phyloP scores from a whole-genome alignment of 257 asterid species.

The Apocynum venetum region DNA sequence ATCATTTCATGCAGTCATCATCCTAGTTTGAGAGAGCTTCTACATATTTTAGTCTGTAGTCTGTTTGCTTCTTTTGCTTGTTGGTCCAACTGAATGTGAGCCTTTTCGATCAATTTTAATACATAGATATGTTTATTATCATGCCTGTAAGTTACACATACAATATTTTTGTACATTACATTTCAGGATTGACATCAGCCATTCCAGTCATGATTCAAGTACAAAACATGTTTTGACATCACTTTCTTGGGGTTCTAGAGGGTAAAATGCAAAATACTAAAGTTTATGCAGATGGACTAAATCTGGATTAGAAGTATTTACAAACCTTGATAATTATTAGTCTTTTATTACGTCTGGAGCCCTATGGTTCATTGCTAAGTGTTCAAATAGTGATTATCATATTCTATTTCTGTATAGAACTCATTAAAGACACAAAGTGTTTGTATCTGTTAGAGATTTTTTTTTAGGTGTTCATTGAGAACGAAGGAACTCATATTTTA shows the following conservation, averaged over 20 bases:
- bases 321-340: too few relatives aligned
- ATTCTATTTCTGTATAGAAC: neutral
- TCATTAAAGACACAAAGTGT: neutral
- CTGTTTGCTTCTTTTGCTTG: neutral
- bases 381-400: neutral
- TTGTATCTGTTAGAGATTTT: neutral
- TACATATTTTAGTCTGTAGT: neutral
- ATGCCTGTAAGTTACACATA: neutral
- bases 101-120: neutral
- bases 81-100: neutral
- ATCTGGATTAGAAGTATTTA: neutral
- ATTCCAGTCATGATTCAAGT: neutral
- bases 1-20: neutral
- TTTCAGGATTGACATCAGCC: neutral
- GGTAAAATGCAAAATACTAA: neutral
- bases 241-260: neutral
- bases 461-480: neutral
- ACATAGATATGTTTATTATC: too few relatives aligned
- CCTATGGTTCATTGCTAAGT: neutral
- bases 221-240: neutral
- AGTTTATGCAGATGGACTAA: neutral
- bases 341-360: neutral
- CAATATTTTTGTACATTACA: too few relatives aligned
- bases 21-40: neutral
- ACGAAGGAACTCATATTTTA: neutral